Conservation (phyloP, 495 filamentous ascomycete genomes). For the Podospora conica region DNA sequence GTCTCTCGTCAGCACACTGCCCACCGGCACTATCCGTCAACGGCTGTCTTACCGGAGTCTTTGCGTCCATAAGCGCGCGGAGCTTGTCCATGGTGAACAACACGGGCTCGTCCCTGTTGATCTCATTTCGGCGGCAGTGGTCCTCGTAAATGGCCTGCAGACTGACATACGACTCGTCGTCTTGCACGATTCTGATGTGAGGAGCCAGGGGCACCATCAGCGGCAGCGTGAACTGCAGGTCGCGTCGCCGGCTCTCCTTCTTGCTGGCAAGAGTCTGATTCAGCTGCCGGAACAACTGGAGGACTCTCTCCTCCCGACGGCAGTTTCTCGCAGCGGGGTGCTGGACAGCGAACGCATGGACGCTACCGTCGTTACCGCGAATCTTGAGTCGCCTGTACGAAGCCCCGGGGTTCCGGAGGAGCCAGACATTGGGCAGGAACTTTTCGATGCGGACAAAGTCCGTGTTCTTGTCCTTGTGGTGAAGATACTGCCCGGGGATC, state of each 20-base stretch:
- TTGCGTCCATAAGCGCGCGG: slow-evolving; percentile 63
- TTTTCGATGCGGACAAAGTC: slow-evolving; percentile 96
- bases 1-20: slow-evolving; percentile 20
- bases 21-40: neutral
- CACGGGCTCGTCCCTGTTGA: slow-evolving; percentile 91
- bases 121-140: slow-evolving; percentile 76
- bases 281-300: slow-evolving; percentile 97
- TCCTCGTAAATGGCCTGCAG: slow-evolving; percentile 94
- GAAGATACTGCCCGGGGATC: slow-evolving; percentile 92
- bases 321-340: slow-evolving; percentile 88
- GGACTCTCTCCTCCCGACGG: slow-evolving; percentile 85
- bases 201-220: slow-evolving; percentile 92
- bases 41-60: slow-evolving; percentile 49
- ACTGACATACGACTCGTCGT: slow-evolving; percentile 90
- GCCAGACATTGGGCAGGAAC: slow-evolving; percentile 88
- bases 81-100: slow-evolving; percentile 93
- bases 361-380: slow-evolving; percentile 92
- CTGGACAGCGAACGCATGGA: slow-evolving; percentile 92
- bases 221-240: slow-evolving; percentile 91
- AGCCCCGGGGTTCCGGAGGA: slow-evolving; percentile 78
- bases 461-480: slow-evolving; percentile 96
- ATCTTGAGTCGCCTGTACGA: slow-evolving; percentile 93
- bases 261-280: slow-evolving; percentile 83
- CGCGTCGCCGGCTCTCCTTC: slow-evolving; percentile 89
- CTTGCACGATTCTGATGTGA: slow-evolving; percentile 86